Conservation (phyloP, 192 early-diverging fungal species). For the Podila epigama region DNA sequence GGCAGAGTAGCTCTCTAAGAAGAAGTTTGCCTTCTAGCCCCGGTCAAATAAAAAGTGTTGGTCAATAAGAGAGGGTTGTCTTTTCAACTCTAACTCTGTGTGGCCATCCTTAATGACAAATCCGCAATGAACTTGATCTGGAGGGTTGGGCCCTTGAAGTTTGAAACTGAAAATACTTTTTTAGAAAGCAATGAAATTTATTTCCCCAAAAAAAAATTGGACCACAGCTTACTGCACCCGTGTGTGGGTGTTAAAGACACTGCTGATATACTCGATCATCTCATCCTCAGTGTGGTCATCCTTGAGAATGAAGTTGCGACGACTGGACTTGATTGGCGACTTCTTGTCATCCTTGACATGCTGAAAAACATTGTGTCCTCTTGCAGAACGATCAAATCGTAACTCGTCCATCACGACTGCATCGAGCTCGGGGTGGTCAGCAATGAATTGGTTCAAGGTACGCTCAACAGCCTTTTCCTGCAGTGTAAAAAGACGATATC, state of each 20-base stretch:
- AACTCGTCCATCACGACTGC: constrained; percentile 17
- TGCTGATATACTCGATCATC: constrained; percentile 7
- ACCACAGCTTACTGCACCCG: constrained; percentile 7
- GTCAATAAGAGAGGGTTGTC: too few relatives aligned
- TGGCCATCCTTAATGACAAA: too few relatives aligned
- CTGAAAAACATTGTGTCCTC: constrained; percentile 4
- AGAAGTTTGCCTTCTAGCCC: not conserved
- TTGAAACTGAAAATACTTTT: too few relatives aligned
- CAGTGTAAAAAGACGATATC: constrained; percentile 11
- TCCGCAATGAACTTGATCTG: too few relatives aligned
- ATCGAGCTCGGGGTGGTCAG: constrained; percentile 6
- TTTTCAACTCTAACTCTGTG: too few relatives aligned
- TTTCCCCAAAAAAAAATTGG: too few relatives aligned
- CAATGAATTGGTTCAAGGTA: constrained; percentile 7
- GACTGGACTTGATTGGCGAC: constrained; percentile 14
- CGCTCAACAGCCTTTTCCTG: constrained; percentile 5
- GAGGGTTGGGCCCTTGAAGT: too few relatives aligned
- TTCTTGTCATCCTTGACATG: constrained; percentile 9
- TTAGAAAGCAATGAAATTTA: too few relatives aligned
- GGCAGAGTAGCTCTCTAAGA: not conserved
- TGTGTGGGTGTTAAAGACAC: constrained; percentile 17
- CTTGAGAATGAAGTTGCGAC: constrained; percentile 15
- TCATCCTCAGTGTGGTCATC: constrained; percentile 14
- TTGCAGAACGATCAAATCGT: constrained; percentile 16
- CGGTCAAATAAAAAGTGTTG: too few relatives aligned